A percentile compares a stretch with the other conserved stretches of the same genome.
phyloP scores from a whole-genome alignment of 768 basidiomycete species.

The Pisolithus sp. region DNA sequence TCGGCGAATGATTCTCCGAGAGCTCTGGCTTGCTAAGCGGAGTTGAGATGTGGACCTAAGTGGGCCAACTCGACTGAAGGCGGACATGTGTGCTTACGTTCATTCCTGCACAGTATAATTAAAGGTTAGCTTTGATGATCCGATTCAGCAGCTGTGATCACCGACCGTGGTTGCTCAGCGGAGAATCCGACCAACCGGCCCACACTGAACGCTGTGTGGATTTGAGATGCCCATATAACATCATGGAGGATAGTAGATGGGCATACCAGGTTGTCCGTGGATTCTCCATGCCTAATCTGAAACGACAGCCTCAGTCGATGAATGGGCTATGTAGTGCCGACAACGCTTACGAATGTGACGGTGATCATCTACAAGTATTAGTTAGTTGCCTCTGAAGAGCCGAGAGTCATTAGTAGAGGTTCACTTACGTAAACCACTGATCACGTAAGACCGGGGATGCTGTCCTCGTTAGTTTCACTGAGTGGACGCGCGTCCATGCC shows the following conservation, averaged over 20 bases:
- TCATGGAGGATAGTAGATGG: not conserved
- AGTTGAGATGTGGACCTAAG: not conserved
- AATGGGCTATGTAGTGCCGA: not conserved
- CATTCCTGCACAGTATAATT: slow-evolving; percentile 38
- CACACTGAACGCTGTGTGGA: slow-evolving; percentile 41
- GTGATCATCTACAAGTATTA: not conserved
- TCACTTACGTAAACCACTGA: not conserved
- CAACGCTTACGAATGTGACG: not conserved
- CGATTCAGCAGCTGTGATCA: not conserved
- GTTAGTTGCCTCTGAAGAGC: not conserved
- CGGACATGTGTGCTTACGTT: slow-evolving; percentile 31
- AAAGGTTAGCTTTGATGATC: slow-evolving; percentile 1
- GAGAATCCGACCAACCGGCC: slow-evolving; percentile 74
- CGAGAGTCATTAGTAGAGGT: too few relatives aligned
- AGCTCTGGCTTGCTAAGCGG: slow-evolving; percentile 56
- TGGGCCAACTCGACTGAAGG: not conserved
- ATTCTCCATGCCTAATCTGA: slow-evolving; percentile 73
- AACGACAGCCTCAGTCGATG: not conserved
- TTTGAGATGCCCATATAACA: not conserved
- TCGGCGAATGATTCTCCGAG: slow-evolving; percentile 47
- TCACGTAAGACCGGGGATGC: too few relatives aligned
- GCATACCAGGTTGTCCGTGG: slow-evolving; percentile 66
- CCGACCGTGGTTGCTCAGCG: slow-evolving; percentile 69
- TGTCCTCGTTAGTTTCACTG: too few relatives aligned
- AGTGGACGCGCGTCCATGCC: slow-evolving; percentile 22